Conservation (phyloP, 2,329 filamentous ascomycete species). For the Endocalyx cinctus region DNA sequence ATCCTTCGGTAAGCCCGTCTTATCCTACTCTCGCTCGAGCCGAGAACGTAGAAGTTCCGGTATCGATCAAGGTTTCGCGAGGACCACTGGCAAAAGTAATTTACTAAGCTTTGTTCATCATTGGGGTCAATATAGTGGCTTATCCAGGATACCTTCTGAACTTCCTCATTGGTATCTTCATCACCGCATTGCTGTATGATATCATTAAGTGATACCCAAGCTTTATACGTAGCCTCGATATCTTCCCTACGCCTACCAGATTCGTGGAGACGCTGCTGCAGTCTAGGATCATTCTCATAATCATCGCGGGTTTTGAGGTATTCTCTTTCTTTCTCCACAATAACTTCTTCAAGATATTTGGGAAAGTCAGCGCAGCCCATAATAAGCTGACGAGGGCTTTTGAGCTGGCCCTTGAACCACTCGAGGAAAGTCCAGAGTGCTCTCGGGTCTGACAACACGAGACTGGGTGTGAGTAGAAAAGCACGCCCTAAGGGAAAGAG, state of each 20-base stretch:
- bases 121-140: slow-evolving; percentile 46
- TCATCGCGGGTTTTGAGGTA: slow-evolving; percentile 9
- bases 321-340: slow-evolving; percentile 27
- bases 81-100: slow-evolving; percentile 60
- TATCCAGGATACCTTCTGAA: slow-evolving; percentile 39
- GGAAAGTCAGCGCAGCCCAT: slow-evolving; percentile 32
- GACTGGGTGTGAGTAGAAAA: slow-evolving; percentile 47
- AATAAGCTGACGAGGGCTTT: slow-evolving; percentile 24
- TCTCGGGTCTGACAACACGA: slow-evolving; percentile 40
- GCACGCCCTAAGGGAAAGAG: slow-evolving; percentile 41
- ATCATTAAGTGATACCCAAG: slow-evolving; percentile 21
- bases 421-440: slow-evolving; percentile 33
- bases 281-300: slow-evolving; percentile 11
- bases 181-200: slow-evolving; percentile 23
- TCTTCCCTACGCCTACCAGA: slow-evolving; percentile 13
- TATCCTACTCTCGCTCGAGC: slow-evolving; percentile 32
- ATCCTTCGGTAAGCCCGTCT: slow-evolving; percentile 25
- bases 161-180: slow-evolving; percentile 28
- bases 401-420: slow-evolving; percentile 30
- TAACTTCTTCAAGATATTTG: slow-evolving; percentile 30
- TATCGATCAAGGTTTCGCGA: slow-evolving; percentile 43
- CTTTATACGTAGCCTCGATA: slow-evolving; percentile 15
- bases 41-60: slow-evolving; percentile 52
- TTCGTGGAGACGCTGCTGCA: slow-evolving; percentile 9
- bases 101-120: slow-evolving; percentile 58